Percentiles rank a stretch among this genome's conserved stretches.
These are phyloP conservation scores for Eleusine coracana DNA, from an alignment of 176 grass and related monocot species.

Conservation along the genomic window DNA sequence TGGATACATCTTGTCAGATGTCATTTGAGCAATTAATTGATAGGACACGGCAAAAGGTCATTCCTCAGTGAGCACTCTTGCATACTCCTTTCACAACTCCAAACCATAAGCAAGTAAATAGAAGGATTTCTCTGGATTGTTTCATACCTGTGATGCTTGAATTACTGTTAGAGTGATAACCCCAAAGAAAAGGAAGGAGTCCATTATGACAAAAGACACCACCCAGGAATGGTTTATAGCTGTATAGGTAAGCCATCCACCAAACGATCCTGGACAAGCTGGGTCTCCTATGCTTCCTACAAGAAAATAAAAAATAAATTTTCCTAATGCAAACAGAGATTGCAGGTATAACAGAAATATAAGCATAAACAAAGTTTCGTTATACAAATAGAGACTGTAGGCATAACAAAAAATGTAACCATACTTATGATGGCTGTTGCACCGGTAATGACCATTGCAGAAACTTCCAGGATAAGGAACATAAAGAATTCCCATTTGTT, in stretches of 20 bases:
- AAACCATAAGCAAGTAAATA: slow-evolving; percentile 11
- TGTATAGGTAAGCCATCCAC: slow-evolving; percentile 83
- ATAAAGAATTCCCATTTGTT: slow-evolving; percentile 99
- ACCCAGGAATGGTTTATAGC: slow-evolving; percentile 81
- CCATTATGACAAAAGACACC: slow-evolving; percentile 81
- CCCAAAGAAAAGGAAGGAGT: slow-evolving; percentile 84
- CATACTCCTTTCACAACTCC: slow-evolving; percentile 1
- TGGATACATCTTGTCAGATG: slow-evolving; percentile 11
- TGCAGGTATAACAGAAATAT: slow-evolving; percentile 19
- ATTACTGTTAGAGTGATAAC: slow-evolving; percentile 78
- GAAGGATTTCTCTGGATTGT: background rate
- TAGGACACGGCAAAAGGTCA: background rate
- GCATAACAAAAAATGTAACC: slow-evolving; percentile 39
- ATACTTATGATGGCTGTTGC: slow-evolving; percentile 72
- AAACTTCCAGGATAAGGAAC: slow-evolving; percentile 93
- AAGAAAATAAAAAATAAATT: slow-evolving; percentile 23
- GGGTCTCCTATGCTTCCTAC: slow-evolving; percentile 78
- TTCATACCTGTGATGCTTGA: slow-evolving; percentile 90
- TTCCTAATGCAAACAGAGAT: slow-evolving; percentile 12
- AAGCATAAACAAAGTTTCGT: background rate
- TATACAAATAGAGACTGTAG: background rate
- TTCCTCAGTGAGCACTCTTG: slow-evolving; percentile 10
- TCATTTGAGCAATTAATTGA: background rate
- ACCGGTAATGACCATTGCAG: slow-evolving; percentile 96
- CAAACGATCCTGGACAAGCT: slow-evolving; percentile 70